Conservation (phyloP, 768 basidiomycete genomes). For the Boletellus sp. region DNA sequence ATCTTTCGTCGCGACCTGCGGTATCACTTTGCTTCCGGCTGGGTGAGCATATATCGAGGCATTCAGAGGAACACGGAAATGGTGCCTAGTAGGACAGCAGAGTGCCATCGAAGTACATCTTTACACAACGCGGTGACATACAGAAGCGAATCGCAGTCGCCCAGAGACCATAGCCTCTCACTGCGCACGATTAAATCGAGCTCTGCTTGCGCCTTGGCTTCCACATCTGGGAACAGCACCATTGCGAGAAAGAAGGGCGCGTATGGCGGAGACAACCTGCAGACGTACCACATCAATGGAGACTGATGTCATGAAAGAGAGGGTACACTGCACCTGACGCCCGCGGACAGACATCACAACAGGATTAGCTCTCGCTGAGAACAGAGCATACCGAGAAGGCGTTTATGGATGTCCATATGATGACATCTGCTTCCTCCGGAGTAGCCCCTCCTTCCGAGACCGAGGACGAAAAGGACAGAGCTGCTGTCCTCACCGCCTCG, state of each 20-base stretch:
- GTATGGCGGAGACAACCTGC: conserved; percentile 14
- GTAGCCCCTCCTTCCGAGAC: conserved; percentile 10
- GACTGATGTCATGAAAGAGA: conserved; percentile 36
- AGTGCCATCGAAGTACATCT: conserved; percentile 26
- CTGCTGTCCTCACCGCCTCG: conserved; percentile 17
- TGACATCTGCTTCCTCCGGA: conserved; percentile 16
- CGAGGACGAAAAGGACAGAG: conserved; percentile 17
- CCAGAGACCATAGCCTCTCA: conserved; percentile 18
- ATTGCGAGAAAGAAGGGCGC: conserved; percentile 28
- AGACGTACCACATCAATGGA: background rate
- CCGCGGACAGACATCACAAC: background rate
- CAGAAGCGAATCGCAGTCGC: conserved; percentile 22
- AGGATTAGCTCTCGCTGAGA: background rate
- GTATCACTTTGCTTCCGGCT: conserved; percentile 2
- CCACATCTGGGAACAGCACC: conserved; percentile 22
- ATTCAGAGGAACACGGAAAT: conserved; percentile 20
- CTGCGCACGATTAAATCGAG: conserved; percentile 22
- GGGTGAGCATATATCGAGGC: background rate
- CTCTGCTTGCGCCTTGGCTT: conserved; percentile 23
- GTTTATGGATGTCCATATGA: conserved; percentile 16
- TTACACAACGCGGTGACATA: conserved; percentile 25
- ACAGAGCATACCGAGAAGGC: conserved; percentile 8
- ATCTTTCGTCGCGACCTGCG: conserved; percentile 22
- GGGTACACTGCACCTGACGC: conserved; percentile 43
- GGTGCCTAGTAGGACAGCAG: conserved; percentile 13